These are phyloP conservation scores for Didymella arachidicola DNA, from an alignment of 2,329 filamentous ascomycete genomes.

Conservation along the genomic window DNA sequence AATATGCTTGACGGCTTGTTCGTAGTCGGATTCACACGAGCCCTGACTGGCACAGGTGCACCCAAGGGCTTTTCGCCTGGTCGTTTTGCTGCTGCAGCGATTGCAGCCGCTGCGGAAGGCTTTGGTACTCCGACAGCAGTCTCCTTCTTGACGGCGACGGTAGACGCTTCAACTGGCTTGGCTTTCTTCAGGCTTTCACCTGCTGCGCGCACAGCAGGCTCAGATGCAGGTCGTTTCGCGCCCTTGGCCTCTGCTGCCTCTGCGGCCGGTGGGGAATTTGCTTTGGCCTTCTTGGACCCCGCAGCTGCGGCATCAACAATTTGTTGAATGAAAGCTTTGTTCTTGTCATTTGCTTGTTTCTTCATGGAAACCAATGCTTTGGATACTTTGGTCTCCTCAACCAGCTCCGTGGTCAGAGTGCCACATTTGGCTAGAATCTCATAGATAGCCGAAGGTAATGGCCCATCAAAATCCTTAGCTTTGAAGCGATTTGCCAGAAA, in stretches of 20 bases:
- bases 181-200: constrained; percentile 40
- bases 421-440: constrained; percentile 68
- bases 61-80: constrained; percentile 39
- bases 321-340: constrained; percentile 67
- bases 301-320: constrained; percentile 59
- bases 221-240: constrained; percentile 42
- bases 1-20: constrained; percentile 58
- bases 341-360: constrained; percentile 70
- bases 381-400: constrained; percentile 71
- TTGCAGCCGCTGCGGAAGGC: constrained; percentile 19
- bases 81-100: constrained; percentile 34
- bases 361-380: constrained; percentile 69
- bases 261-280: constrained; percentile 37
- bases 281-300: constrained; percentile 50
- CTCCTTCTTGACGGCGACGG: constrained; percentile 32
- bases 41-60: constrained; percentile 38
- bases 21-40: constrained; percentile 48
- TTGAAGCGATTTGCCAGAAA: constrained; percentile 59
- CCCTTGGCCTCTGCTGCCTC: constrained; percentile 39
- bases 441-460: constrained; percentile 53
- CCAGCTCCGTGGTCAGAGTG: constrained; percentile 66
- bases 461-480: constrained; percentile 55
- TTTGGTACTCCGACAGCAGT: constrained; percentile 19
- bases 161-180: constrained; percentile 36
- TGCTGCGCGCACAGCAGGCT: constrained; percentile 27